Base-by-base conservation (phyloP, 208 protist species). In the Angomonas ambiguus region DNA sequence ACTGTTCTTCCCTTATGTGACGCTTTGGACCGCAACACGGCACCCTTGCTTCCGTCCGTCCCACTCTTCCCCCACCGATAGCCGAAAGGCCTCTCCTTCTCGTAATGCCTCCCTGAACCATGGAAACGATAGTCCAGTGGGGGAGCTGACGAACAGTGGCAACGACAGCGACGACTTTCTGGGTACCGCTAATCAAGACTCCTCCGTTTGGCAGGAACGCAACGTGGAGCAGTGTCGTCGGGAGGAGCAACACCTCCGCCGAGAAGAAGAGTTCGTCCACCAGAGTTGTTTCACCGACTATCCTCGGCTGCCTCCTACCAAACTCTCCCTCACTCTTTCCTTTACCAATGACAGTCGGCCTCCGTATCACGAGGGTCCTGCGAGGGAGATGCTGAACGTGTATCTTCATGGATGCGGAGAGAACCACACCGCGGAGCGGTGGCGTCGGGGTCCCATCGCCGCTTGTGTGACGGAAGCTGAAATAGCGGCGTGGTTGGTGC, bases 261-360 rank as follows among this genome's bases (percentile, higher is more conserved):
- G 16, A 24, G 18, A 53, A 24, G 45, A 53, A n/a, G 45, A 53
- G 45, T 13, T 27, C 4, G 45, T 24, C 16, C 20, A 53, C 16
- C 45, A 53, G 10, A 24, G 45, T 27, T 5, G 13, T 20, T 53
- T 53, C 45, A 53, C 45, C 45, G 45, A 53, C 16, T 53, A 53
- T 20, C 45, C 45, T 20, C 10, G 45, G 24, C 45, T 62, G 27
- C 34, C 58, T 4, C 58, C 58, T 2, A 62, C 58, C 3, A 51
- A 62, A 31, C n/a, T 62, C 33, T 18, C 58, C 20, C 13, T 51
- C 24, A 64, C 38, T n/a, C 34, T 82, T 0, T 60, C 72, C 28
- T 88, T 85, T 74, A 80, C 76, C 18, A 80, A 83, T 58, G 82
- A 88, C 70, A 80, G 71, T 25, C 78, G 82, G 8, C 73, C 76